Base-by-base conservation (phyloP, 2,329 filamentous ascomycete species). In the Pseudogymnoascus sp. region DNA sequence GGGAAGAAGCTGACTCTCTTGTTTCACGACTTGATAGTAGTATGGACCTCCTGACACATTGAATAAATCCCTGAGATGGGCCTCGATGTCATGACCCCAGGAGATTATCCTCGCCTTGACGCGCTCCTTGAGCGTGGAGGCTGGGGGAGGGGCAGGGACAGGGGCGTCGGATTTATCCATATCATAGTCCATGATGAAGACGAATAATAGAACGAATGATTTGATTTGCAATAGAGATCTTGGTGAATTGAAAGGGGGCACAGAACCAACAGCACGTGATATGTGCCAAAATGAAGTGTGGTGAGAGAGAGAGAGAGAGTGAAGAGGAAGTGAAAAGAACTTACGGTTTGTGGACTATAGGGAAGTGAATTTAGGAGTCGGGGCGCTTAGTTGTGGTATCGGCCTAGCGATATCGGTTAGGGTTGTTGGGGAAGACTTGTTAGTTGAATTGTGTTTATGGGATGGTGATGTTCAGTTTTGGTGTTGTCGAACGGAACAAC, bases 401-500 rank as follows among this genome's bases (percentile, higher is more conserved):
- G 25, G 48, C 14, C 25, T 31, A 54, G 48, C 48, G 48, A 31
- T 54, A 19, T 54, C n/a, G 45, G 25, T 28, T 28, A 16, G 14
- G 23, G 14, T 41, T 7, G 45, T 28, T 16, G 23, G 10, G 11
- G 16, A 21, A 48, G 43, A 25, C 43, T 25, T 25, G 43, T 7
- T 14, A 16, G 23, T 31, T 1, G 8, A 11, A 54, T 31, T 54
- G 48, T 31, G 48, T 16, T 16, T 31, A 31, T 54, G 48, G 45
- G 23, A 28, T 54, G 48, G 25, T 31, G 48, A 54, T 54, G 48
- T 54, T 54, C 23, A 16, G 23, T 54, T 54, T 54, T 54, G 25
- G 48, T 54, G 48, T 54, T 54, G 48, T 54, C 48, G 25, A 54
- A 54, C 48, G 25, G 48, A 54, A 31, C 48, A 54, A 54, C 25